Evolutionary conservation across 2,329 filamentous ascomycete species (phyloP), one percentile per base, ranked within the genome.

Genomic region (Aureobasidium lini): DNA sequence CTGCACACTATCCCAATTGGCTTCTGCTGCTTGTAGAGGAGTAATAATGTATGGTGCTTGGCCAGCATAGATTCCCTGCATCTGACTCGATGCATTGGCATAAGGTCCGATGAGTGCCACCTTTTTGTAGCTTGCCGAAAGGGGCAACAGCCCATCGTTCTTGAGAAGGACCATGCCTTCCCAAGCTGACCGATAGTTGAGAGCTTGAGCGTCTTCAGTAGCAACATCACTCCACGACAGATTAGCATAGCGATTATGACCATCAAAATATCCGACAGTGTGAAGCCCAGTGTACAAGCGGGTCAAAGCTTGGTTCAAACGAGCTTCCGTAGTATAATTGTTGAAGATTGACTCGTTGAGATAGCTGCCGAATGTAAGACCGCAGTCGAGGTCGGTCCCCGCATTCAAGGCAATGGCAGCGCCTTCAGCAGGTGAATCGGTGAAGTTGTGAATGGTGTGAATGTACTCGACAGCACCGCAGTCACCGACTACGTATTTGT

Each of bases 401-500:
- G 79, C 79, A 47, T 72, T 75, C 42, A 83, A 69, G 1, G 78
- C 72, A 9, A 76, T 73, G 0, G 79, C 79, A 1, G 75, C 76
- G 5, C 78, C 79, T 57, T 73, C 66, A 32, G 76, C 73, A n/a
- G 74, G 67, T 42, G 76, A 77, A 1, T 68, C 66, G 1, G 73
- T 66, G 48, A 73, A 77, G 32, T 72, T 67, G 61, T 77, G 80
- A 0, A 78, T 77, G 16, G 76, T 72, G 62, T 75, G 84, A 57
- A 87, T 78, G 65, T 86, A 80, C 42, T 79, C 74, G 0, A 87
- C 75, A 0, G 86, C 81, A 60, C 84, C 84, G 63, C 86, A 89
- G 66, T 88, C 86, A 11, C 79, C 82, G 0, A 82, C 84, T 37
- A 89, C 78, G 66, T 81, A 86, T 61, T 86, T 81, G 50, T 84